These are phyloP conservation scores for Penicillium odoratum DNA, from an alignment of 495 filamentous ascomycete genomes.

Conservation along the genomic window DNA sequence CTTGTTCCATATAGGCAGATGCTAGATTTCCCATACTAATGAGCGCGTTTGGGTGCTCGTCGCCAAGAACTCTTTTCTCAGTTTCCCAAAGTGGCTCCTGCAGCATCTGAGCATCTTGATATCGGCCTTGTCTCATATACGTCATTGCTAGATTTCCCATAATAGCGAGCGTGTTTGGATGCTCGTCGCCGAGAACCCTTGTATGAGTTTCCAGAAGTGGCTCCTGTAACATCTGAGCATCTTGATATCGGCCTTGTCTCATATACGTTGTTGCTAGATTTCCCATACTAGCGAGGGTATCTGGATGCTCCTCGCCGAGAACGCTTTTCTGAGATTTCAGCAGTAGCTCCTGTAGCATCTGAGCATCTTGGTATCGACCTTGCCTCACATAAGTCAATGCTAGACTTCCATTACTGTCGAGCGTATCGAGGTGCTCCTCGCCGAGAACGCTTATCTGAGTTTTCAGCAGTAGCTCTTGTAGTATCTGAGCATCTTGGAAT, in stretches of 20 bases:
- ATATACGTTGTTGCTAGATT: neutral
- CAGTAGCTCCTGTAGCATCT: neutral
- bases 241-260: neutral
- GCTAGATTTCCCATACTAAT: no score
- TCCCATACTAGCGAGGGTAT: neutral
- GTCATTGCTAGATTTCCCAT: no score
- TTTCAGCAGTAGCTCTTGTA: neutral
- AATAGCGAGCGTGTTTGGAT: no score
- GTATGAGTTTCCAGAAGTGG: no score
- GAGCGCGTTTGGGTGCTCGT: no score
- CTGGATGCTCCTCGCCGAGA: neutral
- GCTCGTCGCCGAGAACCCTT: no score
- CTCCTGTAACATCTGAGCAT: neutral
- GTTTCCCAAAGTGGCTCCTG: no score
- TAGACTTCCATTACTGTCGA: neutral
- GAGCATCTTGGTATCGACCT: neutral
- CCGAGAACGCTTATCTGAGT: neutral
- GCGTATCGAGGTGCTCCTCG: neutral
- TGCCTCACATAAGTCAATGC: neutral
- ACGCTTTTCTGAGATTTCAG: neutral
- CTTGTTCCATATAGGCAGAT: no score
- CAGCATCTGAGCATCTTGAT: neutral
- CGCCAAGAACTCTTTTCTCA: no score
- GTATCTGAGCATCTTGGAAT: neutral
- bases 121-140: no score